phyloP scores from a whole-genome alignment of 2,329 filamentous ascomycete genomes.

The Blastomyces parvus region DNA sequence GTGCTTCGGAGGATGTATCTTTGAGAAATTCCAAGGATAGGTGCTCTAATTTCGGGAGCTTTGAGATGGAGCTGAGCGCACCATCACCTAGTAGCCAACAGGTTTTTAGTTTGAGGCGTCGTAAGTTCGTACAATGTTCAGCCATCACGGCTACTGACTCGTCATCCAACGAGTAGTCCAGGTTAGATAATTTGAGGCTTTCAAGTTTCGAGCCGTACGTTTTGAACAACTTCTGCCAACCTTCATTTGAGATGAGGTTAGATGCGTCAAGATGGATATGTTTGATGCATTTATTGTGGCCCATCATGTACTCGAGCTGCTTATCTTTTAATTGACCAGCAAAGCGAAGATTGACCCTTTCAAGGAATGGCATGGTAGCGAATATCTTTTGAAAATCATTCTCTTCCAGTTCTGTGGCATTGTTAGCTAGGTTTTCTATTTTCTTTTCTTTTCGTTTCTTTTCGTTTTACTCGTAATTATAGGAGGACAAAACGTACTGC shows the following conservation, averaged over 20 bases:
- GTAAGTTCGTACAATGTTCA: constrained; percentile 56
- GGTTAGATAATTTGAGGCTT: constrained; percentile 67
- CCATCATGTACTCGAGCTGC: constrained; percentile 70
- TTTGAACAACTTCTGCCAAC: constrained; percentile 62
- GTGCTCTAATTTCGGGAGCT: constrained; percentile 57
- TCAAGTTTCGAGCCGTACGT: constrained; percentile 57
- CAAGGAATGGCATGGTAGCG: constrained; percentile 59
- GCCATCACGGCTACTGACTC: constrained; percentile 55
- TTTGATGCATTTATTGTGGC: constrained; percentile 59
- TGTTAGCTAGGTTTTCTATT: constrained; percentile 10
- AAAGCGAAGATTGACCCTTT: constrained; percentile 65
- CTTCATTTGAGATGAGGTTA: constrained; percentile 68
- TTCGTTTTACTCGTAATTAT: neutral
- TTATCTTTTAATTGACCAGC: constrained; percentile 86
- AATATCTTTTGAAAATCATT: constrained; percentile 77
- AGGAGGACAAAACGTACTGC: constrained; percentile 33
- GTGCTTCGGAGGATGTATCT: constrained; percentile 46
- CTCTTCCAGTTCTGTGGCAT: constrained; percentile 51
- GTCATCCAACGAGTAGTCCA: constrained; percentile 73
- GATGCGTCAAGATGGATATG: constrained; percentile 71
- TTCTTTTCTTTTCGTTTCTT: too few species aligned
- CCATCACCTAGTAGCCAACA: constrained; percentile 63
- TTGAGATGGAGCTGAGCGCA: constrained; percentile 56
- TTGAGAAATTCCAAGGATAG: constrained; percentile 60
- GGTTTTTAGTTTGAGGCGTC: constrained; percentile 68